These are phyloP conservation scores for Boletus vermiculosoides DNA, from an alignment of 768 basidiomycete species.

Conservation along the genomic window DNA sequence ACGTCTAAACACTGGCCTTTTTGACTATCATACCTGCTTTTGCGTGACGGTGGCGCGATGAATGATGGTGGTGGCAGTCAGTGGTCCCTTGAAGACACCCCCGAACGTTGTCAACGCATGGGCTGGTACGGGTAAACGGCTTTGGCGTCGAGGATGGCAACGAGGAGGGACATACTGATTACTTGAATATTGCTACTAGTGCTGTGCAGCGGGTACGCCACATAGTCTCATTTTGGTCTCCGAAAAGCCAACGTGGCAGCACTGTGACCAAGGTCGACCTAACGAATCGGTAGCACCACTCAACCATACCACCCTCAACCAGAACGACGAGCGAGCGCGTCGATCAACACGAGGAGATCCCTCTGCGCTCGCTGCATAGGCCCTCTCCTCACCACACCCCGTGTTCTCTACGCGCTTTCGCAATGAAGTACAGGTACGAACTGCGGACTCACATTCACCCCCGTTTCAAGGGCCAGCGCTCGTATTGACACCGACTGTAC, in stretches of 20 bases:
- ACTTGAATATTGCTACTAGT: not conserved
- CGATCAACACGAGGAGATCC: slow-evolving; percentile 26
- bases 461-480: not conserved
- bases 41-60: not conserved
- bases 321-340: not conserved
- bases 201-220: not conserved
- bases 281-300: not conserved
- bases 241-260: not conserved
- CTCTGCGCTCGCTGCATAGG: slow-evolving; percentile 16
- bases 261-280: not conserved
- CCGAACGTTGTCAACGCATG: not conserved
- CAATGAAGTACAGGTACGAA: slow-evolving; percentile 39
- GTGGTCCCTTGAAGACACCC: too few relatives aligned
- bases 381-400: not conserved
- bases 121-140: not conserved
- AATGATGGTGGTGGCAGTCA: not conserved
- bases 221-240: not conserved
- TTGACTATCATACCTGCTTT: not conserved
- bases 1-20: not conserved
- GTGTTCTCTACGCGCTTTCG: slow-evolving; percentile 12
- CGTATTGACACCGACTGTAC: not conserved
- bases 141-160: not conserved
- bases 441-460: not conserved
- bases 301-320: slow-evolving; percentile 13
- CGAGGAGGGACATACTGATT: not conserved